Evolutionary conservation across 2,329 filamentous ascomycete species (phyloP).

Genomic region (Nannizziopsis arthrosporioides): DNA sequence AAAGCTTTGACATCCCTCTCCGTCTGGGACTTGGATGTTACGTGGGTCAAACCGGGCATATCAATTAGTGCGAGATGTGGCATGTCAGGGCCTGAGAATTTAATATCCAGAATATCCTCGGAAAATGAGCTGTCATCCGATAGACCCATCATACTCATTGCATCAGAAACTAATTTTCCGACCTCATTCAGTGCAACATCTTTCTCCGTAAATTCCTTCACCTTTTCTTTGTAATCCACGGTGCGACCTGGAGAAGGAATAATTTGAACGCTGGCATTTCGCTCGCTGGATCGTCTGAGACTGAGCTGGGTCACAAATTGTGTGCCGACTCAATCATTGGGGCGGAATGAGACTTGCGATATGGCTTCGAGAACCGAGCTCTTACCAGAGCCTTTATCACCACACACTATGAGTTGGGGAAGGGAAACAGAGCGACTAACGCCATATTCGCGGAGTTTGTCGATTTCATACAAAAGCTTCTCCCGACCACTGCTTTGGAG

Average conservation of each 20-base stretch:
- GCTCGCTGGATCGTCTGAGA: constrained; percentile 24
- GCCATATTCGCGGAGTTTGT: too few species aligned
- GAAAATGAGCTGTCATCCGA: constrained; percentile 12
- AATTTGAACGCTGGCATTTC: constrained; percentile 16
- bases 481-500: too few species aligned
- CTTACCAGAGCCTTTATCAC: constrained; percentile 28
- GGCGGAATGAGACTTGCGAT: constrained; percentile 26
- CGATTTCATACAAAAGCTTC: too few species aligned
- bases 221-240: constrained; percentile 7
- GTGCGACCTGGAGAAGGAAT: constrained; percentile 12
- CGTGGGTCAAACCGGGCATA: constrained; percentile 10
- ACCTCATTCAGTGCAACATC: constrained; percentile 2
- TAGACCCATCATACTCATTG: constrained; percentile 5
- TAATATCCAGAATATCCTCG: constrained; percentile 7
- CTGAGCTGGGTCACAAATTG: constrained; percentile 37
- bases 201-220: constrained; percentile 12
- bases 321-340: constrained; percentile 25
- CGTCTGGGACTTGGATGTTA: constrained; percentile 6
- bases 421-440: too few species aligned
- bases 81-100: constrained; percentile 8
- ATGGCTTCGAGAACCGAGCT: constrained; percentile 18
- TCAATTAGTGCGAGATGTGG: constrained; percentile 12
- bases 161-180: constrained; percentile 1
- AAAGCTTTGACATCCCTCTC: constrained; percentile 16
- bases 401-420: constrained; percentile 23